Percentiles rank a stretch among this genome's conserved stretches.
Evolutionary conservation across 2,329 filamentous ascomycete species (phyloP).

Genomic region (Botryosphaeria dothidea): DNA sequence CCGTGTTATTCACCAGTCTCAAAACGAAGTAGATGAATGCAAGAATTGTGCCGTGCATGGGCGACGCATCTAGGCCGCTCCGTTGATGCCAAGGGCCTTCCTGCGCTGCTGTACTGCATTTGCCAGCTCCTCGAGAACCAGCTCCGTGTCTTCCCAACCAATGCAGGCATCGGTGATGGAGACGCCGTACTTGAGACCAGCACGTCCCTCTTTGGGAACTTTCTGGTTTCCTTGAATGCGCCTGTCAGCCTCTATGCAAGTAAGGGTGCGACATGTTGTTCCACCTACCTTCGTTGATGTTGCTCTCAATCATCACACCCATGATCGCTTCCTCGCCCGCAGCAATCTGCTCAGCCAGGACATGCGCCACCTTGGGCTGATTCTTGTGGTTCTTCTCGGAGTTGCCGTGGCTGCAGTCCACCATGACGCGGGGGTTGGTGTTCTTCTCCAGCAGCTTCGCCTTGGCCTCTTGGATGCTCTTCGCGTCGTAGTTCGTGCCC

Average conservation of each 20-base stretch:
- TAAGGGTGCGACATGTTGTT: background rate
- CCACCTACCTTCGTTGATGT: slow-evolving; percentile 84
- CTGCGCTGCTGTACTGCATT: slow-evolving; percentile 76
- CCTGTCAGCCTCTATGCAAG: background rate
- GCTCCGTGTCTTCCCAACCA: slow-evolving; percentile 85
- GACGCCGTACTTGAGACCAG: slow-evolving; percentile 86
- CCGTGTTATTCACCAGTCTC: background rate
- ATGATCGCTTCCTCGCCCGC: slow-evolving; percentile 84
- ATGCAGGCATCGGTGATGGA: slow-evolving; percentile 98
- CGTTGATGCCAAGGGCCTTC: slow-evolving; percentile 43
- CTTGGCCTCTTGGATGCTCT: slow-evolving; percentile 83
- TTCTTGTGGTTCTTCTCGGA: slow-evolving; percentile 96
- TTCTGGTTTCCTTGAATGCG: slow-evolving; percentile 74
- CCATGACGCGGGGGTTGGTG: slow-evolving; percentile 79
- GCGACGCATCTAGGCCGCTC: slow-evolving; percentile 25
- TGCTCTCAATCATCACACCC: slow-evolving; percentile 98
- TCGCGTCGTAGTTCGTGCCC: slow-evolving; percentile 90
- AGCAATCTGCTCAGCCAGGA: slow-evolving; percentile 79
- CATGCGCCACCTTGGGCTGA: slow-evolving; percentile 87
- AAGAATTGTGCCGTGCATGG: background rate
- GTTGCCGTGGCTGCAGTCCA: slow-evolving; percentile 98
- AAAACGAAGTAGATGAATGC: background rate
- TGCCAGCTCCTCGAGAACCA: slow-evolving; percentile 75
- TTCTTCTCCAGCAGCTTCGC: slow-evolving; percentile 73
- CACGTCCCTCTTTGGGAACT: slow-evolving; percentile 81